A percentile compares a stretch with the other conserved stretches of the same genome.
Conservation (phyloP, 2,329 filamentous ascomycete species). For the Hypomyces perniciosus region DNA sequence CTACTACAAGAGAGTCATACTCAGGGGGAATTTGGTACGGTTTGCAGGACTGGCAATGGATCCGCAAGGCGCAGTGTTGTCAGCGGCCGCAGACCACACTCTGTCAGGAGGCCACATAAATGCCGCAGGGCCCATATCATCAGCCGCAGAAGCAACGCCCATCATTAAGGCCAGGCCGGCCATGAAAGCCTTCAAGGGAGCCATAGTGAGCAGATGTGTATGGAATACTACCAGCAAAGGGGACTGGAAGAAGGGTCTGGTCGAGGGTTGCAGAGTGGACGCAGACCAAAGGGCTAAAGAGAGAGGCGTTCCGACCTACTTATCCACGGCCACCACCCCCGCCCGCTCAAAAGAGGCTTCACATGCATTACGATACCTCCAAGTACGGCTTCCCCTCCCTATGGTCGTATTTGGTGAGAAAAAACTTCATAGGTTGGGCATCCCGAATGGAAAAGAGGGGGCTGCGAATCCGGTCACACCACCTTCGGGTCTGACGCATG, state of each 20-base stretch:
- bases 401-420: not conserved
- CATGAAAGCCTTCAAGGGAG: not conserved
- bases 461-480: not conserved
- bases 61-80: constrained; percentile 50
- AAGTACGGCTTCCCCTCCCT: not conserved
- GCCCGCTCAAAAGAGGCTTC: not conserved
- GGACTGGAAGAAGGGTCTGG: no score
- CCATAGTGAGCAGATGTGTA: not conserved
- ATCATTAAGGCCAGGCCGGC: not conserved
- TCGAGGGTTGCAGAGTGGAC: not conserved
- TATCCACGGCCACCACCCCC: no score
- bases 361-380: not conserved
- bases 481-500: not conserved
- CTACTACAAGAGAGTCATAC: constrained; percentile 20
- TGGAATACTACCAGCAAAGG: not conserved
- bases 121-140: constrained; percentile 39
- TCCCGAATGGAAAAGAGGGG: not conserved
- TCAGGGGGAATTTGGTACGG: constrained; percentile 46
- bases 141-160: not conserved
- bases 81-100: constrained; percentile 41
- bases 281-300: not conserved
- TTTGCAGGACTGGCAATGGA: constrained; percentile 31
- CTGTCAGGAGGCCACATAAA: constrained; percentile 52
- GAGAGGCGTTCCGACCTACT: not conserved
- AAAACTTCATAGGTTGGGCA: no score